Percentiles rank a stretch among this genome's conserved stretches.
phyloP scores from a whole-genome alignment of 768 basidiomycete genomes.

The Auriscalpium vulgare region DNA sequence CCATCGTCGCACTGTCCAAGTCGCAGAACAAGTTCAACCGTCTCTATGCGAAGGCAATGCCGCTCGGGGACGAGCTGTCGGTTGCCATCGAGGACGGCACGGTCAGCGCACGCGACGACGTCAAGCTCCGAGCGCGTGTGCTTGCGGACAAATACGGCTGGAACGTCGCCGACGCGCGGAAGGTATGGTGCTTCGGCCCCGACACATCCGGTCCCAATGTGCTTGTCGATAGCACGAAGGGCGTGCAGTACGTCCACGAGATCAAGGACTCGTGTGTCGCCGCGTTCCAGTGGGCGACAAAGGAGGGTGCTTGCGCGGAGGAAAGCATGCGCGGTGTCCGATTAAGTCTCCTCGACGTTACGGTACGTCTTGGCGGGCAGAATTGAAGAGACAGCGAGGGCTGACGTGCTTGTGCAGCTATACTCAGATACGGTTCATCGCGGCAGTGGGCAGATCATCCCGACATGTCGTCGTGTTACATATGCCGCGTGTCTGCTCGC shows the following conservation, averaged over 20 bases:
- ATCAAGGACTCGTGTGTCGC: constrained; percentile 99
- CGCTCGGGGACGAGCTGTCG: constrained; percentile 90
- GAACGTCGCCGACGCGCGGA: constrained; percentile 99
- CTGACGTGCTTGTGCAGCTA: constrained; percentile 39
- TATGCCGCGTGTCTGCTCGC: constrained; percentile 95
- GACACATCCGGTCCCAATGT: constrained; percentile 96
- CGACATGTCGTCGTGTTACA: constrained; percentile 90
- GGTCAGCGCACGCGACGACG: constrained; percentile 89
- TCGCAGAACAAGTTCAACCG: constrained; percentile 99
- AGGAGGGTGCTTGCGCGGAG: constrained; percentile 93
- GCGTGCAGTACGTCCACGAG: constrained; percentile 98
- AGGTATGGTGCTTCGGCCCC: constrained; percentile 99
- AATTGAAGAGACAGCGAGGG: constrained; percentile 1
- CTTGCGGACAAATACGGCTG: constrained; percentile 95
- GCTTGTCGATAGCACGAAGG: constrained; percentile 97
- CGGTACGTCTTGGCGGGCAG: constrained; percentile 39
- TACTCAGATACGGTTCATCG: constrained; percentile 99
- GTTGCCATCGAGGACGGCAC: constrained; percentile 85
- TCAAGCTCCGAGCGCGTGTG: constrained; percentile 90
- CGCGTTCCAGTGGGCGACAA: constrained; percentile 99
- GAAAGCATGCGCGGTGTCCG: constrained; percentile 99
- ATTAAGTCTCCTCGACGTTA: constrained; percentile 92
- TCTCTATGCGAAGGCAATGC: constrained; percentile 88
- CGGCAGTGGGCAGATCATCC: constrained; percentile 98
- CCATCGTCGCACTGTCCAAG: constrained; percentile 94